Evolutionary conservation across 441 rosid species (phyloP).

Genomic region (Monsonia emarginata): DNA sequence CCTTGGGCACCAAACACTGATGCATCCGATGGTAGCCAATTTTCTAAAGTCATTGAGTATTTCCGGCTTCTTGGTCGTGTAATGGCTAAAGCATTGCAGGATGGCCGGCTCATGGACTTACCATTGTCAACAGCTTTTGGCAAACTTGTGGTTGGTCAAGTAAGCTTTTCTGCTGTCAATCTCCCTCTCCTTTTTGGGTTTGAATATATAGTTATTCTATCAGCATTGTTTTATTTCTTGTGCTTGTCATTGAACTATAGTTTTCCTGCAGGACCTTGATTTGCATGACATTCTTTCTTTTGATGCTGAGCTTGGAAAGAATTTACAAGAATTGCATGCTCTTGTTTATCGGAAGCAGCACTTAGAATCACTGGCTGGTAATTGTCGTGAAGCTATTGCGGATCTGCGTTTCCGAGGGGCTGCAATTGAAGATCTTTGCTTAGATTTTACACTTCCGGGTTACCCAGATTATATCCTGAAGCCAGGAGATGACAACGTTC

Average conservation of each 20-base stretch:
- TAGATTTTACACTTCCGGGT: conserved; percentile 94
- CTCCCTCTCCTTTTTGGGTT: background rate
- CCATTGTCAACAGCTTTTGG: conserved; percentile 5
- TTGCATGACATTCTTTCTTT: conserved; percentile 71
- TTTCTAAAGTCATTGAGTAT: conserved; percentile 1
- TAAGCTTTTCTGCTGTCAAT: background rate
- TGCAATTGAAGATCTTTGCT: conserved; percentile 69
- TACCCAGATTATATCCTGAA: conserved; percentile 78
- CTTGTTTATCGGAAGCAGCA: conserved; percentile 69
- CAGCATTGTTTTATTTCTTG: background rate
- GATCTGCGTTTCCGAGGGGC: conserved; percentile 56
- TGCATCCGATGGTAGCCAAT: background rate
- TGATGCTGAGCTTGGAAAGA: conserved; percentile 83
- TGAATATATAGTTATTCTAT: background rate
- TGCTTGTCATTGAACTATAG: too few species aligned
- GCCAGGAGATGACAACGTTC: conserved; percentile 73
- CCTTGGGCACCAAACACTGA: conserved; percentile 6
- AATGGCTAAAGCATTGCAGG: conserved; percentile 9
- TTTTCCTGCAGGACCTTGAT: conserved; percentile 84
- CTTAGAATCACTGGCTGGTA: conserved; percentile 44
- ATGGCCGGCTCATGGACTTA: conserved; percentile 5
- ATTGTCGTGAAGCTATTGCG: conserved; percentile 27
- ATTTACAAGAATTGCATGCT: conserved; percentile 66
- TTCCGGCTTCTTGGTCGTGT: conserved; percentile 7
- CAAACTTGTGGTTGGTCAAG: conserved; percentile 8